Conservation (phyloP, 2,329 filamentous ascomycete species). For the Septoria linicola region DNA sequence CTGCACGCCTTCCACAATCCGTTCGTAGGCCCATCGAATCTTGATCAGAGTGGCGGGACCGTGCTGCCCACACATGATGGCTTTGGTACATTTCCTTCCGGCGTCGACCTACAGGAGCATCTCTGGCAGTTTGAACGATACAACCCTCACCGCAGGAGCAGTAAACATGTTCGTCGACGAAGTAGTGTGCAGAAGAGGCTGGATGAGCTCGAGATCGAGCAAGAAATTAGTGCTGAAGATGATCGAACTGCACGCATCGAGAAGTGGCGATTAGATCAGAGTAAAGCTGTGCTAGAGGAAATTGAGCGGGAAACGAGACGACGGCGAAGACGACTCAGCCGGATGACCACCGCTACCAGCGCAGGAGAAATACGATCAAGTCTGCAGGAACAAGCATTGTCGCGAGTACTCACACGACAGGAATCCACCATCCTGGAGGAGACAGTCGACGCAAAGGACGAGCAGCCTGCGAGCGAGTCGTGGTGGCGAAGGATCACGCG, state of each 20-base stretch:
- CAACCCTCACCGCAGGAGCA: conserved; percentile 66
- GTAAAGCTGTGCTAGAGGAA: conserved; percentile 77
- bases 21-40: conserved; percentile 46
- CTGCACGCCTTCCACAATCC: conserved; percentile 79
- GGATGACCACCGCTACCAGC: conserved; percentile 45
- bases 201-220: conserved; percentile 54
- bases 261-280: conserved; percentile 88
- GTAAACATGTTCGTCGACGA: conserved; percentile 52
- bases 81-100: conserved; percentile 71
- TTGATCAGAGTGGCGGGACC: conserved; percentile 60
- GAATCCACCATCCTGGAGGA: conserved; percentile 31
- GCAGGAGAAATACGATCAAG: conserved; percentile 14
- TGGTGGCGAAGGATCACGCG: conserved; percentile 80
- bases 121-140: conserved; percentile 86
- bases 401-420: conserved; percentile 21
- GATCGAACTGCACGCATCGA: conserved; percentile 85
- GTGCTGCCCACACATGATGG: conserved; percentile 92
- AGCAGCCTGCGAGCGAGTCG: conserved; percentile 54
- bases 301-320: conserved; percentile 78
- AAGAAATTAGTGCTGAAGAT: conserved; percentile 57
- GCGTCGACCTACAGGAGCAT: conserved; percentile 69
- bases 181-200: conserved; percentile 60
- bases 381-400: conserved; percentile 23
- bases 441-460: conserved; percentile 21
- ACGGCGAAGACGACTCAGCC: conserved; percentile 61